These are phyloP conservation scores for Pyrus pyrifolia DNA, from an alignment of 306 rosid species.

Conservation along the genomic window DNA sequence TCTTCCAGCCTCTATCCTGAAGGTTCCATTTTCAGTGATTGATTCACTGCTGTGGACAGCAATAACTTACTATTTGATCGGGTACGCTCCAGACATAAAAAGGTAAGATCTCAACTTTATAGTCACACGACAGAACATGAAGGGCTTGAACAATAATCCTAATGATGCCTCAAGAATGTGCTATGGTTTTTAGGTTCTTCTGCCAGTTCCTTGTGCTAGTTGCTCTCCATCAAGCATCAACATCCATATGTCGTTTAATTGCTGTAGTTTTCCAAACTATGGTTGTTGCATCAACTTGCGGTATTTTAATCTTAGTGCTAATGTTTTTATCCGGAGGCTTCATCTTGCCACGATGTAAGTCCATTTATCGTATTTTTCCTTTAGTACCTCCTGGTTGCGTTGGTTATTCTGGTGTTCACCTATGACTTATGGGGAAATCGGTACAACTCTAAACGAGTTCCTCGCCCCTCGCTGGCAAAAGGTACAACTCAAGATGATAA, in stretches of 20 bases:
- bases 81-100: constrained; percentile 27
- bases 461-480: constrained; percentile 29
- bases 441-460: constrained; percentile 25
- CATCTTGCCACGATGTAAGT: constrained; percentile 21
- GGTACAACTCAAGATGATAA: constrained; percentile 15
- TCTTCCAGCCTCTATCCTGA: constrained; percentile 23
- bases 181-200: constrained; percentile 22
- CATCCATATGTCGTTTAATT: constrained; percentile 29
- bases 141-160: not conserved
- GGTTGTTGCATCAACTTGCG: constrained; percentile 16
- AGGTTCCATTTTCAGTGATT: constrained; percentile 24
- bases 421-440: constrained; percentile 27
- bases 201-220: constrained; percentile 28
- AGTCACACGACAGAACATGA: not conserved
- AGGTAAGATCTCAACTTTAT: constrained; percentile 10
- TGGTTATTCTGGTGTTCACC: constrained; percentile 38
- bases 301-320: constrained; percentile 7
- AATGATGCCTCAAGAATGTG: not conserved
- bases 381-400: constrained; percentile 17
- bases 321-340: constrained; percentile 27
- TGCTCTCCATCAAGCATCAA: constrained; percentile 21
- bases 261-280: constrained; percentile 25
- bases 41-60: constrained; percentile 28
- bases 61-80: constrained; percentile 27
- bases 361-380: not conserved